Evolutionary conservation across 2,329 filamentous ascomycete genomes (phyloP), one percentile per base, ranked within the genome.

Genomic region (Hymenotorrendiella dingleyae): DNA sequence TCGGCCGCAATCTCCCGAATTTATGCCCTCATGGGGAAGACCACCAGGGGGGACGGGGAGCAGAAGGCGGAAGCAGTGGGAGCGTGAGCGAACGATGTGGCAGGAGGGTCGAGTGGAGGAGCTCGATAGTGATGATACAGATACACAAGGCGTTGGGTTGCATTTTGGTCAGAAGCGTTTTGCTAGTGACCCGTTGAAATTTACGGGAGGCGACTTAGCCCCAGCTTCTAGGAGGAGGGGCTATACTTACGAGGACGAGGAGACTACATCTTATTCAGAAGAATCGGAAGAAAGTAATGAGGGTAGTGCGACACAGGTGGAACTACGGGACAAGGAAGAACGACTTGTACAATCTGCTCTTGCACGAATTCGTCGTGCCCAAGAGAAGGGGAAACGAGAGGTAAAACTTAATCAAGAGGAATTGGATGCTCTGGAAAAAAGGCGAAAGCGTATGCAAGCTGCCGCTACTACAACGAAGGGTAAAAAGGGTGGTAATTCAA

Each of bases 1-100:
- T 97, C 93, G 91, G 88, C 91, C 91, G 93, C 93, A 85, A 93
- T 84, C 90, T 95, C 91, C 90, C 78, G 76, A 82, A 81, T 71
- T 68, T 76, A 82, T 84, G 89, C 89, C 90, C 86, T 83, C 74
- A 80, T 90, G 86, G 91, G 91, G 90, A 96, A 96, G 91, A 96
- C 88, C 89, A 93, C 86, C 87, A 78, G 85, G 87, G 85, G 85
- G 82, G 77, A 80, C 74, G 70, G 75, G 78, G 74, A 79, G 77
- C 73, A 78, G 71, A 68, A 69, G 71, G 61, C 68, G 72, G 57
- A 74, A 70, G 63, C 64, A 66, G 54, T 70, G 71, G 66, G 69
- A 68, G 63, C 61, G 60, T 57, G 69, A 70, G 62, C 58, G 65
- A 62, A 67, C 67, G 60, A 62, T 71, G 67, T 73, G 72, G 67